Evolutionary conservation across 192 early-diverging fungal species (phyloP).

Genomic region (Dissophora globulifera): DNA sequence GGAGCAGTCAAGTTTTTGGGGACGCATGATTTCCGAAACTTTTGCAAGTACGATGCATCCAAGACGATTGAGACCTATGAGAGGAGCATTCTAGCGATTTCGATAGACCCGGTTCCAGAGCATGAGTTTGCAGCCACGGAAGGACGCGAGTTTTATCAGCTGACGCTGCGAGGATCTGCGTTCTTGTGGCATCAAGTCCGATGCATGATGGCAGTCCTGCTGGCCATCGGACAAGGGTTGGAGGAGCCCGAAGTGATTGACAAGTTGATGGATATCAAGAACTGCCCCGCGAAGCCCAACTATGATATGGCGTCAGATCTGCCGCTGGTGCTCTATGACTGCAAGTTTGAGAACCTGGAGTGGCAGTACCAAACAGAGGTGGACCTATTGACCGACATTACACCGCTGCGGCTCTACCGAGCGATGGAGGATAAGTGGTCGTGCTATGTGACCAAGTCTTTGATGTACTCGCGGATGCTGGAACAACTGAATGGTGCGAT

Average conservation of each 20-base stretch:
- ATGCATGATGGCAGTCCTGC: constrained; percentile 93
- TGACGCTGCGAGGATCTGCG: constrained; percentile 86
- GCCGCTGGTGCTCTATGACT: constrained; percentile 91
- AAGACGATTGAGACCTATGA: constrained; percentile 86
- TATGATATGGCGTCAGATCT: constrained; percentile 94
- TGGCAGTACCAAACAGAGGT: constrained; percentile 69
- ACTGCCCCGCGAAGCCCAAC: constrained; percentile 77
- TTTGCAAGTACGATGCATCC: constrained; percentile 93
- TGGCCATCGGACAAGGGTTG: constrained; percentile 83
- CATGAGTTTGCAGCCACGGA: constrained; percentile 21
- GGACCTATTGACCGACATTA: constrained; percentile 32
- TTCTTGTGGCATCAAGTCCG: constrained; percentile 99
- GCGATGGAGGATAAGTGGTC: constrained; percentile 62
- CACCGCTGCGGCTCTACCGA: constrained; percentile 51
- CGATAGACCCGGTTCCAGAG: constrained; percentile 29
- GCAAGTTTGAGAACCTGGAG: constrained; percentile 72
- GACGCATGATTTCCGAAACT: constrained; percentile 92
- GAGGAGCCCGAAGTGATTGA: constrained; percentile 79
- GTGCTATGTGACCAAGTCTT: constrained; percentile 58
- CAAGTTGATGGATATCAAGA: constrained; percentile 72
- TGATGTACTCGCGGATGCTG: constrained; percentile 60
- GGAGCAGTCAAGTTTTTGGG: constrained; percentile 80
- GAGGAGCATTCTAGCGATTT: constrained; percentile 69
- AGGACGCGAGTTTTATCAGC: constrained; percentile 66
- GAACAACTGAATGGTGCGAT: constrained; percentile 36